Conservation (phyloP, 169 alveolate genomes). For the Plasmodium billcollinsi region DNA sequence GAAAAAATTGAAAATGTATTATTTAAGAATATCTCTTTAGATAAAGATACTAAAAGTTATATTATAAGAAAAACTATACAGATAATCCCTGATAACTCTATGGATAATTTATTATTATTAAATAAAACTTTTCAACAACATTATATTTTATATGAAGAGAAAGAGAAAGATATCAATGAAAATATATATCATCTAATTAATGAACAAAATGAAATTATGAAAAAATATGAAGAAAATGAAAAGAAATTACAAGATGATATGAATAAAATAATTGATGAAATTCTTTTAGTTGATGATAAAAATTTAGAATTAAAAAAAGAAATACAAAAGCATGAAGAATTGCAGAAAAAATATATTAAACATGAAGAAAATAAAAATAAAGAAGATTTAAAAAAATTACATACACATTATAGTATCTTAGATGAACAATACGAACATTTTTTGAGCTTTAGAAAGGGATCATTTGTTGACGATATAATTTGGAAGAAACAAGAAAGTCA, state of each 20-base stretch:
- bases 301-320: slow-evolving; percentile 53
- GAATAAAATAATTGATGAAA: slow-evolving; percentile 35
- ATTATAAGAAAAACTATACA: slow-evolving; percentile 38
- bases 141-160: slow-evolving; percentile 38
- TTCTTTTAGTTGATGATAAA: slow-evolving; percentile 38
- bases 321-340: slow-evolving; percentile 42
- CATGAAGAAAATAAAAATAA: slow-evolving; percentile 19
- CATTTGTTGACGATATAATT: not conserved
- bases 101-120: slow-evolving; percentile 27
- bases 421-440: slow-evolving; percentile 41
- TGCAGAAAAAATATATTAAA: slow-evolving; percentile 16
- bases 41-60: slow-evolving; percentile 44
- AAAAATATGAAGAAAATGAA: slow-evolving; percentile 55
- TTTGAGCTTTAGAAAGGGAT: slow-evolving; percentile 48
- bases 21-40: slow-evolving; percentile 43
- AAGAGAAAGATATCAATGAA: slow-evolving; percentile 27
- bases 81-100: slow-evolving; percentile 29
- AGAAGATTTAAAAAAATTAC: slow-evolving; percentile 37
- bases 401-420: slow-evolving; percentile 8
- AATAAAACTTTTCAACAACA: slow-evolving; percentile 68
- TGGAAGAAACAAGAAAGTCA: slow-evolving; percentile 9
- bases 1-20: slow-evolving; percentile 25
- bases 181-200: slow-evolving; percentile 25
- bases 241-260: slow-evolving; percentile 31
- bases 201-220: slow-evolving; percentile 59